A percentile compares a stretch with the other conserved stretches of the same genome.
Conservation (phyloP, 441 rosid genomes). For the Isatis lusitanica region DNA sequence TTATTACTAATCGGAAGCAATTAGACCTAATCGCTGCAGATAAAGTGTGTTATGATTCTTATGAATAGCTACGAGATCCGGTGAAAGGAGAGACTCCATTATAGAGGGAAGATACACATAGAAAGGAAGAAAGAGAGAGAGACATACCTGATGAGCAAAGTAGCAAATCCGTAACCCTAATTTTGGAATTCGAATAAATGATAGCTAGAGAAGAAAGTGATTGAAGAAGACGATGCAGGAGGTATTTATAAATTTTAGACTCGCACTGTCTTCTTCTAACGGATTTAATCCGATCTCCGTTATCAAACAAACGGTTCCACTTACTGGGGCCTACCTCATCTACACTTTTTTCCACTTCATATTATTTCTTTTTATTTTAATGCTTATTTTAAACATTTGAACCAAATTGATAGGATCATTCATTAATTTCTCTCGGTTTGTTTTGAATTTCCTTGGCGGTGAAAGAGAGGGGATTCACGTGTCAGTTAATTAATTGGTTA, state of each 20-base stretch:
- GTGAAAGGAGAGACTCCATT: neutral
- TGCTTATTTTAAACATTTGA: neutral
- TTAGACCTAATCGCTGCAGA: neutral
- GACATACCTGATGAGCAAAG: neutral
- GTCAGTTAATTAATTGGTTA: neutral
- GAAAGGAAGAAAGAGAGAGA: neutral
- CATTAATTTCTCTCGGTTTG: neutral
- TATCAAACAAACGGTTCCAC: constrained; percentile 24
- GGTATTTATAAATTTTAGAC: constrained; percentile 35
- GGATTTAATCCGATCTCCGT: constrained; percentile 34
- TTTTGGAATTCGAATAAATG: constrained; percentile 8
- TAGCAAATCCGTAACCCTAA: constrained; percentile 20
- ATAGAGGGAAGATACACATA: neutral
- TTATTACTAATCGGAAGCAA: neutral
- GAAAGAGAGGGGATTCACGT: constrained; percentile 4
- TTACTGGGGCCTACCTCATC: constrained; percentile 21
- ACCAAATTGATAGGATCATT: too few species aligned
- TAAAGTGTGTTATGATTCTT: neutral
- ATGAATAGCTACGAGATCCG: constrained; percentile 20
- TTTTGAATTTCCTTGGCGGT: constrained; percentile 1
- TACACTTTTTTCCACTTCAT: neutral
- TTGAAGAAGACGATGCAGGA: constrained; percentile 10
- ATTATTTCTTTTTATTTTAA: neutral
- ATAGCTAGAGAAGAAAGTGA: constrained; percentile 21
- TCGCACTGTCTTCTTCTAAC: constrained; percentile 19